These are phyloP conservation scores for Prunus mume DNA, from an alignment of 306 rosid species.

Conservation along the genomic window DNA sequence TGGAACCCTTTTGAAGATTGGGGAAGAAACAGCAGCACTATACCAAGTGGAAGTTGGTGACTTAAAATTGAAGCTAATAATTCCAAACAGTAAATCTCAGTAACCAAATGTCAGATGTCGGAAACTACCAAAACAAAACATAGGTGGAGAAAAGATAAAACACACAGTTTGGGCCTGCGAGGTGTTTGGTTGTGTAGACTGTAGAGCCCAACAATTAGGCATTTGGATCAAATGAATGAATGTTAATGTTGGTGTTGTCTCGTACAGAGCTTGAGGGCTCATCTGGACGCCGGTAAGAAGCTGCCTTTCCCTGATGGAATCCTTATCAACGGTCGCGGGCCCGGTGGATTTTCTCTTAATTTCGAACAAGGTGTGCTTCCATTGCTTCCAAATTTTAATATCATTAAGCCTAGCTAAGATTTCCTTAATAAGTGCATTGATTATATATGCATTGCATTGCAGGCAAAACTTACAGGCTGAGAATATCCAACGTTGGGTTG, in stretches of 20 bases:
- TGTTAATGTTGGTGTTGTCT: neutral
- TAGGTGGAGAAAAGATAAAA: too few relatives aligned
- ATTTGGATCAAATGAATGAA: neutral
- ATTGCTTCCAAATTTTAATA: neutral
- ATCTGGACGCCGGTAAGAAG: slow-evolving; percentile 72
- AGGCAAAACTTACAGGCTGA: slow-evolving; percentile 93
- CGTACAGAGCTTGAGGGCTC: slow-evolving; percentile 58
- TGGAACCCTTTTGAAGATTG: too few relatives aligned
- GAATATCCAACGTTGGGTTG: slow-evolving; percentile 91
- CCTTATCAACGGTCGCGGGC: slow-evolving; percentile 95
- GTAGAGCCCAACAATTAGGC: too few relatives aligned
- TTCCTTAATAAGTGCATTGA: too few relatives aligned
- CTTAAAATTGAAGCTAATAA: neutral
- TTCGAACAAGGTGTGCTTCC: slow-evolving; percentile 77
- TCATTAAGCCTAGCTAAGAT: too few relatives aligned
- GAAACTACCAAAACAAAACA: neutral
- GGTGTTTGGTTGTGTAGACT: too few relatives aligned
- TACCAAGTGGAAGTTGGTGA: too few relatives aligned
- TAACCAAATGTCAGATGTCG: neutral
- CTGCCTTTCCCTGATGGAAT: slow-evolving; percentile 84
- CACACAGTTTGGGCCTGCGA: too few relatives aligned
- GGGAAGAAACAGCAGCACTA: too few relatives aligned
- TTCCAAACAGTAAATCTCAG: neutral
- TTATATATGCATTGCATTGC: slow-evolving; percentile 1
- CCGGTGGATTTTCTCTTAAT: slow-evolving; percentile 53